Evolutionary conservation across 2,329 filamentous ascomycete species (phyloP).

Genomic region (Hortaea werneckii): DNA sequence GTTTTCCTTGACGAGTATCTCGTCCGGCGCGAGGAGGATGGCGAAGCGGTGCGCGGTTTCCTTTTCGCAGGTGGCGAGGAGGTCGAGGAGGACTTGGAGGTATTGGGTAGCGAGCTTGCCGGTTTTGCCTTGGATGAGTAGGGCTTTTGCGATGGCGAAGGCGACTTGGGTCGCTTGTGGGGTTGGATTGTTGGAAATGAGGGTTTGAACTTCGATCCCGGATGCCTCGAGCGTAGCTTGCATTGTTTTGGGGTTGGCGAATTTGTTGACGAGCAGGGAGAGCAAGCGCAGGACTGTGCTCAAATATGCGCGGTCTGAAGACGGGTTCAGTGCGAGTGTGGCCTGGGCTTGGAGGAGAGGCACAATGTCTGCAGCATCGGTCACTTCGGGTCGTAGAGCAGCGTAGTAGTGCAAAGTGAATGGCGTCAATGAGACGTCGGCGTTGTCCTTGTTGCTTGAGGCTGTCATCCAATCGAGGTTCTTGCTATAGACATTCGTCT

Average conservation of each 20-base stretch:
- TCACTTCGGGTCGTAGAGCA: constrained; percentile 20
- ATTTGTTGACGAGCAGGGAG: constrained; percentile 40
- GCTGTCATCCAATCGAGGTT: constrained; percentile 19
- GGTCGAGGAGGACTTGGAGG: constrained; percentile 37
- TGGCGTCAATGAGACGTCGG: constrained; percentile 7
- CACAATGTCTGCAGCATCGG: constrained; percentile 18
- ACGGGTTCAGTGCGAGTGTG: constrained; percentile 8
- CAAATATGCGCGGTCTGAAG: constrained; percentile 1
- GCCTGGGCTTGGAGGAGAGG: constrained; percentile 16
- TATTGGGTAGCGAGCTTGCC: constrained; percentile 33
- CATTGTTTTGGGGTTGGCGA: constrained; percentile 30
- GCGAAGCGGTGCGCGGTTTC: constrained; percentile 48
- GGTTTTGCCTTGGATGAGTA: constrained; percentile 46
- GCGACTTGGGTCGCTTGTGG: constrained; percentile 35
- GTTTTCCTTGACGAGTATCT: constrained; percentile 50
- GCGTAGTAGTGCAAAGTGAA: constrained; percentile 24
- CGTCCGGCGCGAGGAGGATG: constrained; percentile 50
- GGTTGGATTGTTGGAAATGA: constrained; percentile 23
- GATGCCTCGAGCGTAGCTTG: constrained; percentile 23
- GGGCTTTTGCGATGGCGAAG: constrained; percentile 52
- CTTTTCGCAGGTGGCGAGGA: constrained; percentile 36
- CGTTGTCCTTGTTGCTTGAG: constrained; percentile 10
- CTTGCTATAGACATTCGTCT: constrained; percentile 26
- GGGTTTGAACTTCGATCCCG: constrained; percentile 26
- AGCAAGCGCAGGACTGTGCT: constrained; percentile 32